phyloP scores from a whole-genome alignment of 108 stramenopile species.

The Cyclostephanos invisitatus region DNA sequence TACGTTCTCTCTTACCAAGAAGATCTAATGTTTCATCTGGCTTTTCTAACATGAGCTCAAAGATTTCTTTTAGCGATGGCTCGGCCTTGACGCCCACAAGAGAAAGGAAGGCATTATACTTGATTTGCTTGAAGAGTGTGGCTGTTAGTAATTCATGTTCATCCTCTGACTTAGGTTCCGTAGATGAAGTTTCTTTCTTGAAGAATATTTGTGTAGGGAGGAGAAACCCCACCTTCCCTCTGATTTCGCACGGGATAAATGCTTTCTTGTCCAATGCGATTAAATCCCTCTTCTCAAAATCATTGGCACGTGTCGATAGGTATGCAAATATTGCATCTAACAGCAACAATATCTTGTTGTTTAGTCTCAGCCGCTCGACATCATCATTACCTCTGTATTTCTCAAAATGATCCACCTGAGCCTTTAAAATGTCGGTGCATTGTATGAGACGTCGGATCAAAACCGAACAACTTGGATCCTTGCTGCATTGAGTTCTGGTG shows the following conservation, averaged over 20 bases:
- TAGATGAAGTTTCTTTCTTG: constrained; percentile 16
- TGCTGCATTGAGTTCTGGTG: constrained; percentile 52
- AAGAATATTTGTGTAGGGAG: constrained; percentile 66
- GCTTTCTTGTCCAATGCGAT: constrained; percentile 31
- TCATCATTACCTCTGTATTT: constrained; percentile 7
- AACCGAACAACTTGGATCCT: constrained; percentile 52
- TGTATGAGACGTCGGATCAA: constrained; percentile 56
- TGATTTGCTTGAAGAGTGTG: constrained; percentile 32
- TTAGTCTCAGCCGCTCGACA: constrained; percentile 33
- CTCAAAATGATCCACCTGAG: constrained; percentile 32
- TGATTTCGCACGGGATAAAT: constrained; percentile 61
- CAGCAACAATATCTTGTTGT: constrained; percentile 20
- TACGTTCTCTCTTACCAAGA: constrained; percentile 35
- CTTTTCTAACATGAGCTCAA: constrained; percentile 43
- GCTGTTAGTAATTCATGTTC: constrained; percentile 15
- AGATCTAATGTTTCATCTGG: constrained; percentile 60
- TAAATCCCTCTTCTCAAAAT: constrained; percentile 45
- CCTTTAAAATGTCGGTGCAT: constrained; percentile 45
- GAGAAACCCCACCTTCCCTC: constrained; percentile 52
- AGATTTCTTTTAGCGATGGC: constrained; percentile 36
- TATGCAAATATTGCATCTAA: constrained; percentile 49
- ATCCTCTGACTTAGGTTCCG: constrained; percentile 11
- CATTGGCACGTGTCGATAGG: constrained; percentile 57
- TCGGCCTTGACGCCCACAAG: constrained; percentile 46
- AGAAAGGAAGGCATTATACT: constrained; percentile 44